phyloP scores from a whole-genome alignment of 129 eudicot genomes.

The Glebionis coronaria region DNA sequence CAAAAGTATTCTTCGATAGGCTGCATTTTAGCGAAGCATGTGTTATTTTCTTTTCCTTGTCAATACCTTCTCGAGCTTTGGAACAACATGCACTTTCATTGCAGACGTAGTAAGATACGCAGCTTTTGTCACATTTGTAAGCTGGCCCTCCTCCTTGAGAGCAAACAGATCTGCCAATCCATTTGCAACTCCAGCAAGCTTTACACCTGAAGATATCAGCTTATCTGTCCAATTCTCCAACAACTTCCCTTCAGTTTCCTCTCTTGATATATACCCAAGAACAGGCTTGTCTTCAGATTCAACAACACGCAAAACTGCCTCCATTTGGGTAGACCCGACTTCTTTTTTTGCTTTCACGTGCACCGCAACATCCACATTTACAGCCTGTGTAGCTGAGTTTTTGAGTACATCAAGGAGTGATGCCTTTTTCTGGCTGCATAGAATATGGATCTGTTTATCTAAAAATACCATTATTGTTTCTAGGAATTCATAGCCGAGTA shows the following conservation, averaged over 20 bases:
- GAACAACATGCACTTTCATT: no score
- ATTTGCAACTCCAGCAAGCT: conserved; percentile 47
- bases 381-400: conserved; percentile 51
- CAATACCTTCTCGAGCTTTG: conserved; percentile 62
- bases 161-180: conserved; percentile 61
- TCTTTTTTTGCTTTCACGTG: no score
- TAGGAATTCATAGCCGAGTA: no score
- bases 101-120: conserved; percentile 52
- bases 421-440: conserved; percentile 63
- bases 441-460: conserved; percentile 56
- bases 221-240: conserved; percentile 48
- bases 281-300: conserved; percentile 31
- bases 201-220: conserved; percentile 32
- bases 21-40: conserved; percentile 56
- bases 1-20: no score
- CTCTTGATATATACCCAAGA: no score
- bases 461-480: conserved; percentile 68
- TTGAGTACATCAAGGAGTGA: no score
- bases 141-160: conserved; percentile 45
- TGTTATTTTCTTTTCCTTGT: conserved; percentile 54
- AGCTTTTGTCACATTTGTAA: conserved; percentile 54
- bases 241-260: conserved; percentile 66
- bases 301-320: conserved; percentile 33
- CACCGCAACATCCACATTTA: conserved; percentile 49
- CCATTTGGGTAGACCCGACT: conserved; percentile 50